phyloP scores from a whole-genome alignment of 2,329 filamentous ascomycete species.

The Fusarium gaditjirri region DNA sequence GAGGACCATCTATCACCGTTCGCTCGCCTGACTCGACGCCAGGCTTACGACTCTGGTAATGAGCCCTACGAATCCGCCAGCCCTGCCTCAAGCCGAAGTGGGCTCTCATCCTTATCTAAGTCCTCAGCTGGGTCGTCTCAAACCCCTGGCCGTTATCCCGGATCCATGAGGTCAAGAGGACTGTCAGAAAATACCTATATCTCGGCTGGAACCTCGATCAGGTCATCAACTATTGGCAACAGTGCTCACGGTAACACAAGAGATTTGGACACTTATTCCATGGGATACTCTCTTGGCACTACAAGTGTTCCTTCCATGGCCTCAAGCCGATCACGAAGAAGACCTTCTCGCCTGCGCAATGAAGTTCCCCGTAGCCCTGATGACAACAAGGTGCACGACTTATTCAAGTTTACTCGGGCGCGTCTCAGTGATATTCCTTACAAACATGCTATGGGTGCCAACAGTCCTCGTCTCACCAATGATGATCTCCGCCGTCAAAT shows the following conservation, averaged over 20 bases:
- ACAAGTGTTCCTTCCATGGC: slow-evolving; percentile 57
- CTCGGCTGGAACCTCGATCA: slow-evolving; percentile 68
- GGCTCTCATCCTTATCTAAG: slow-evolving; percentile 67
- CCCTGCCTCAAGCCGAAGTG: slow-evolving; percentile 71
- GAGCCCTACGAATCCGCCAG: slow-evolving; percentile 73
- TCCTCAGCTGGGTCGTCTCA: slow-evolving; percentile 68
- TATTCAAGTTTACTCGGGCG: slow-evolving; percentile 87
- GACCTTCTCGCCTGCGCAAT: slow-evolving; percentile 78
- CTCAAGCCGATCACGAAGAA: slow-evolving; percentile 58
- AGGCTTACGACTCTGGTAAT: slow-evolving; percentile 69
- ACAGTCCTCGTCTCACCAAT: slow-evolving; percentile 71
- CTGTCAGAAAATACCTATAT: slow-evolving; percentile 75
- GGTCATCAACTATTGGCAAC: slow-evolving; percentile 48
- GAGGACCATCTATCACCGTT: slow-evolving; percentile 81
- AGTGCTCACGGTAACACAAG: slow-evolving; percentile 25
- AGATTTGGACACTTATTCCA: slow-evolving; percentile 66
- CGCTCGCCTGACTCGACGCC: slow-evolving; percentile 78
- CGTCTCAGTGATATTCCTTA: slow-evolving; percentile 87
- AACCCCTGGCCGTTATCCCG: slow-evolving; percentile 60
- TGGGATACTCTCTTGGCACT: slow-evolving; percentile 52
- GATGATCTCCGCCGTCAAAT: slow-evolving; percentile 90
- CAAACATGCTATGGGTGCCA: slow-evolving; percentile 70
- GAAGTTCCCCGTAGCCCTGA: slow-evolving; percentile 83
- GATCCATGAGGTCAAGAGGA: slow-evolving; percentile 63
- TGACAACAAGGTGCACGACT: slow-evolving; percentile 75